These are phyloP conservation scores for Trichoderma harzianum DNA, from an alignment of 2,329 filamentous ascomycete genomes.

Conservation along the genomic window DNA sequence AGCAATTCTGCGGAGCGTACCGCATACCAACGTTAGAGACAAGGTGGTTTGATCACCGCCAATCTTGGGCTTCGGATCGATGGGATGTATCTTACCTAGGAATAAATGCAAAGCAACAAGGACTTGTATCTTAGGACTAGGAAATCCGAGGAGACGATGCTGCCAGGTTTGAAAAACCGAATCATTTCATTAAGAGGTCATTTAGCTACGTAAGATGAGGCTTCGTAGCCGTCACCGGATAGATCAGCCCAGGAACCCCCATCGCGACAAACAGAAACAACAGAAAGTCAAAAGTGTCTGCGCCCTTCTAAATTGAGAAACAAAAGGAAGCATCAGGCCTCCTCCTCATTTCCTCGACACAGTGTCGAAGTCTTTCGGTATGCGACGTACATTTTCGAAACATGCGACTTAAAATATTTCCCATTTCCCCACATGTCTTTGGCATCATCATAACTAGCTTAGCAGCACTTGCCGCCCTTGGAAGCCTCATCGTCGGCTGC, in stretches of 20 bases:
- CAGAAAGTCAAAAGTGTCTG: slow-evolving; percentile 39
- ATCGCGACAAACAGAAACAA: slow-evolving; percentile 39
- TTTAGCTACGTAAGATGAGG: slow-evolving; percentile 39
- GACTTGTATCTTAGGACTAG: not conserved
- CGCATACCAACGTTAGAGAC: not conserved
- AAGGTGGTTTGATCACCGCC: not conserved
- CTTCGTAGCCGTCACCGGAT: slow-evolving; percentile 38
- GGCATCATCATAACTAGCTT: slow-evolving; percentile 36
- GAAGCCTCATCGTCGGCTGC: slow-evolving; percentile 70
- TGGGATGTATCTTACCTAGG: not conserved
- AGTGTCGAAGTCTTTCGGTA: slow-evolving; percentile 30
- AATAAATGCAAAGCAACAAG: not conserved
- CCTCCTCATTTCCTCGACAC: slow-evolving; percentile 33
- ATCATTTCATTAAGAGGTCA: slow-evolving; percentile 34
- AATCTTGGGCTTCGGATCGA: not conserved
- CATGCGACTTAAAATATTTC: slow-evolving; percentile 31
- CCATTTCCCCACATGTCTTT: slow-evolving; percentile 32
- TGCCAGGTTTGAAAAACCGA: not conserved
- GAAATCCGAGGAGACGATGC: not conserved
- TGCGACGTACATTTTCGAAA: slow-evolving; percentile 34
- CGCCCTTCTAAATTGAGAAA: slow-evolving; percentile 39
- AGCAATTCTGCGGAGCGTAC: not conserved
- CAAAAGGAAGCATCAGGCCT: slow-evolving; percentile 33
- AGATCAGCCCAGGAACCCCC: slow-evolving; percentile 36
- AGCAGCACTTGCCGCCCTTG: slow-evolving; percentile 82